Base-by-base conservation (phyloP, 257 asterid species). In the Hygrophila difformis region DNA sequence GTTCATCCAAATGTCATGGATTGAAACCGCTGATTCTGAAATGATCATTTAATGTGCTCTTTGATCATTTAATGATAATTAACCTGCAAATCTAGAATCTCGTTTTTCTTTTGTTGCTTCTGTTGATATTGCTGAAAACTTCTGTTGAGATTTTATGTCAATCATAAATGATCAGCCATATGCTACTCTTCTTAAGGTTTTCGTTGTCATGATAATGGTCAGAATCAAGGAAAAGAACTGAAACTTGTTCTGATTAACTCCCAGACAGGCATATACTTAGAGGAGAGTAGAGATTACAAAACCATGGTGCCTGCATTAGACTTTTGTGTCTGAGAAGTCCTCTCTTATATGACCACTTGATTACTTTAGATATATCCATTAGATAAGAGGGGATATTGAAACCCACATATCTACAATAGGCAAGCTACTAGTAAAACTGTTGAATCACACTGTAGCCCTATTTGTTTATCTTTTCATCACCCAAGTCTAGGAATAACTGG, bases 271-370 rank as follows among this genome's bases (percentile, higher is more conserved):
- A 39, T 18, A 26, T 17, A 9, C 17, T 10, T 34, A 40, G 38
- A 48, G 33, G 37, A 12, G 21, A 39, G 9, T 26, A 14, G 39
- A 29, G 48, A 11, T 21, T 43, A 36, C 34, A 3, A 37, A 49
- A 4, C 19, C 45, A 4, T 37, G 33, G 17, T 12, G 23, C 57
- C 13, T 0, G 33, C 41, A 20, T 66, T 31, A 28, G 41, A 28
- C n/a, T n/a, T n/a, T n/a, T 37, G 17, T 56, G 24, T 40, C 39
- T 57, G 57, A 26, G 26, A 57, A 31, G 47, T 51, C 47, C 19
- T 45, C 8, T 45, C 41, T 16, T 39, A 1, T 11, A 9, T 16
- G 36, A 23, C 19, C 38, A 18, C 4, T n/a, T 36, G 0, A 15
- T 35, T 15, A 19, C 12, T 10, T 13, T 18, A 34, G 9, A 49